These are phyloP conservation scores for Stropharia rugosoannulata DNA, from an alignment of 768 basidiomycete genomes.

Conservation along the genomic window DNA sequence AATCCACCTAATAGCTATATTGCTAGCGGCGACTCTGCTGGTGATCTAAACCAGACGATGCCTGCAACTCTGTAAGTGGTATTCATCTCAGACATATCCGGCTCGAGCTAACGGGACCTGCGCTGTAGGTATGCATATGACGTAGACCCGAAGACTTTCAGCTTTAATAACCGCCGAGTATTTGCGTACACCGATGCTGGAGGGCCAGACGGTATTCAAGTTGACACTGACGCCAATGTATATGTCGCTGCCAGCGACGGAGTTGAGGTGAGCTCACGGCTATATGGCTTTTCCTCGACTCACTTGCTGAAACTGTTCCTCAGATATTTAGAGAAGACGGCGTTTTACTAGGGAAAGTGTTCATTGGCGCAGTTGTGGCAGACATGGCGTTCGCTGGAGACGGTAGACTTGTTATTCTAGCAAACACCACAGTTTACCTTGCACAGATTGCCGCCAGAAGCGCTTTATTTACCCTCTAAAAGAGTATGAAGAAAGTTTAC, in stretches of 20 bases:
- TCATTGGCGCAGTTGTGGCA: neutral
- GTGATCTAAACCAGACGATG: too few relatives aligned
- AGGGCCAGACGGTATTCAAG: constrained; percentile 63
- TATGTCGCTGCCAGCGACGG: too few relatives aligned
- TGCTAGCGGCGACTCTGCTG: too few relatives aligned
- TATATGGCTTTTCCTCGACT: constrained; percentile 33
- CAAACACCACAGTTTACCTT: neutral
- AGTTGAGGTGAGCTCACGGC: constrained; percentile 60
- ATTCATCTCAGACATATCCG: too few relatives aligned
- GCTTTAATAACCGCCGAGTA: constrained; percentile 57
- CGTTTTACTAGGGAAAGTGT: constrained; percentile 4
- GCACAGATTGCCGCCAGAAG: constrained; percentile 1
- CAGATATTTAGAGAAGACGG: neutral
- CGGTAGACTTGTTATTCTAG: constrained; percentile 3
- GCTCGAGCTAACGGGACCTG: constrained; percentile 27
- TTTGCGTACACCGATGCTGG: constrained; percentile 66
- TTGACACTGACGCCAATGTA: too few relatives aligned
- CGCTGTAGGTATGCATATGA: constrained; percentile 70
- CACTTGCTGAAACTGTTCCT: too few relatives aligned
- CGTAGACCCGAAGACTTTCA: constrained; percentile 51
- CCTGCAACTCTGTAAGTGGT: too few relatives aligned
- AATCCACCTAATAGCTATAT: too few relatives aligned
- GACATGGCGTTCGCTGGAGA: constrained; percentile 7
- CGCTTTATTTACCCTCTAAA: neutral
- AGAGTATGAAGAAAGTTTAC: too few relatives aligned